Evolutionary conservation across 208 protist genomes (phyloP), one percentile per base, ranked within the genome.

Genomic region (Wallacemonas rigidus): DNA sequence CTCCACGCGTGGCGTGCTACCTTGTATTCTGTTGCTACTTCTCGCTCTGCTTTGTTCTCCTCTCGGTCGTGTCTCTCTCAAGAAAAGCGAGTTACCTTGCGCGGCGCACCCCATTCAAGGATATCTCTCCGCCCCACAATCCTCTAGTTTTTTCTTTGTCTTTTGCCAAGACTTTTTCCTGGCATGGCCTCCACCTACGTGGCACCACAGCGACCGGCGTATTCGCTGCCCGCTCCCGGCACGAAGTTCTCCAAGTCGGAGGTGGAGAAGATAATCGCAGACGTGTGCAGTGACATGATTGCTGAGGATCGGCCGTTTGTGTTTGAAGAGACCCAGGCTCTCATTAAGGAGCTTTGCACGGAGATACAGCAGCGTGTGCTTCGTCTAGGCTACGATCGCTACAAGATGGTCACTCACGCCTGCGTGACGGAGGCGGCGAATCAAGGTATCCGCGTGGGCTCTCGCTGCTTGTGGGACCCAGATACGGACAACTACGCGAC

Each of bases 381-480:
- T 71, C 88, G 91, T 1, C 78, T 97, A n/a, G 91, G 89, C 62
- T 96, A 97, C 69, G 85, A 91, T 62, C 77, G 92, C 35, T 98
- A 98, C 80, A 98, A 98, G 81, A 67, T 98, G 38, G 87, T 98
- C 9, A 95, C 92, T 1, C 94, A 98, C 71, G 79, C 83, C 15
- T 85, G 78, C 2, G 80, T 98, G 17, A 90, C 89, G 3, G 91
- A 96, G 74, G 88, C 92, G 1, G 82, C 81, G 14, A 80, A 91
- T 40, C 94, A 98, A 72, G 93, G 94, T 44, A 86, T 97, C 51
- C 83, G 94, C 17, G 83, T 98, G 50, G 86, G 83, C 9, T 93
- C 89, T 9, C 86, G 92, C 38, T 96, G 90, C 63, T 63, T 98
- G 72, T 98, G 94, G 92, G 94, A 98, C 72, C 91, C 92, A 6